Evolutionary conservation across 371 early-diverging fungal species (phyloP).

Genomic region (Coemansia sp.): DNA sequence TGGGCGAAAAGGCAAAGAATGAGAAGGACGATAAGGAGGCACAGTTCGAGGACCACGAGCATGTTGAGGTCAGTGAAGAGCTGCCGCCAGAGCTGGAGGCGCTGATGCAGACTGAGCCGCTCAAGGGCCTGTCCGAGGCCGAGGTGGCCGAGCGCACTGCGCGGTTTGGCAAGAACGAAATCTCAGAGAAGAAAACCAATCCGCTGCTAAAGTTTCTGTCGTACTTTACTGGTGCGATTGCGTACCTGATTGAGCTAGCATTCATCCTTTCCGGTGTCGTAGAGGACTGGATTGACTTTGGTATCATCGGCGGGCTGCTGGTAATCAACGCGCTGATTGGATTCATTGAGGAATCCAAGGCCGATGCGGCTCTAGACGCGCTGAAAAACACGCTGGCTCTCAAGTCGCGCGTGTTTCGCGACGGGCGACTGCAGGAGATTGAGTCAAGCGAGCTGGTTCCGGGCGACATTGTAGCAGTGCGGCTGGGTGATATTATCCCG

Average conservation of each 20-base stretch:
- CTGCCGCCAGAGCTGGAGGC: slow-evolving; percentile 69
- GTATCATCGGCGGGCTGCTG: slow-evolving; percentile 77
- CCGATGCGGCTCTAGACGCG: slow-evolving; percentile 87
- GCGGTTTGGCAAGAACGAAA: slow-evolving; percentile 70
- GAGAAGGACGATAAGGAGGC: slow-evolving; percentile 38
- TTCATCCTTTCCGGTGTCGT: slow-evolving; percentile 71
- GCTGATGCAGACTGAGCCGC: slow-evolving; percentile 67
- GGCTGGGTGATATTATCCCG: slow-evolving; percentile 92
- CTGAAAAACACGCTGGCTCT: slow-evolving; percentile 87
- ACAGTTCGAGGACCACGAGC: slow-evolving; percentile 60
- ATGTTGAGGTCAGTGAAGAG: slow-evolving; percentile 66
- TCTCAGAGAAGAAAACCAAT: slow-evolving; percentile 79
- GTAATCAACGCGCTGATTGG: slow-evolving; percentile 89
- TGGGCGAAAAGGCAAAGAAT: slow-evolving; percentile 18
- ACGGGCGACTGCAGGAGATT: slow-evolving; percentile 77
- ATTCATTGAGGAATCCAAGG: slow-evolving; percentile 84
- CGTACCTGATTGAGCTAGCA: slow-evolving; percentile 82
- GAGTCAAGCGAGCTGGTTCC: slow-evolving; percentile 76
- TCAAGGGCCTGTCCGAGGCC: slow-evolving; percentile 58
- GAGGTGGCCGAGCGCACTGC: slow-evolving; percentile 63
- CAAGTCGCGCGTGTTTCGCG: slow-evolving; percentile 75
- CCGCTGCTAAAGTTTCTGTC: slow-evolving; percentile 83
- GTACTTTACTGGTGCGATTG: slow-evolving; percentile 87
- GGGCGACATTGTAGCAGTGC: slow-evolving; percentile 86
- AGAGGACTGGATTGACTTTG: slow-evolving; percentile 81